Base-by-base conservation (phyloP, 352 stramenopile genomes). In the Phytophthora europaea region DNA sequence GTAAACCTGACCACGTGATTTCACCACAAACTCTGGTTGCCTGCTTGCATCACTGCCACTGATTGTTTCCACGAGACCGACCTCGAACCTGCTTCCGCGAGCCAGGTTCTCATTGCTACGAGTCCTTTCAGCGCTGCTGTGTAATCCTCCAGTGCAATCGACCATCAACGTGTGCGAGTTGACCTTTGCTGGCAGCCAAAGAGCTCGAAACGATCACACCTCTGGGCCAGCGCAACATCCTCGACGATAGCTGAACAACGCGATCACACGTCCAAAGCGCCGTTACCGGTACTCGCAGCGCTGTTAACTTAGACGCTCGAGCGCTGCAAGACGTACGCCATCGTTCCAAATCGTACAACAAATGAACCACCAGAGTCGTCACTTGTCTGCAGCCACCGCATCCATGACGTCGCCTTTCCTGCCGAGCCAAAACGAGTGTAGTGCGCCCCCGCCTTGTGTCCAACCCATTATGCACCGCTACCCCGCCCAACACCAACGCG, bases 401-500 rank as follows among this genome's bases (percentile, higher is more conserved):
- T 53, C 1, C 47, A 15, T 28, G 7, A 53, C 47, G 20, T 1
- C 20, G 23, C 12, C 50, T 38, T 8, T 22, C 50, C 50, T 57
- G 50, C 15, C 50, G 57, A 62, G 50, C 50, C 31, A 71, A 71
- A 62, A 57, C 40, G 22, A 67, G 8, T 22, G 59, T 36, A 16
- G 28, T 20, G 58, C 47, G 18, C 31, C 33, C 16, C 50, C 33
- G 48, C 10, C 54, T 52, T 40, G 22, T n/a, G 15, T 38, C 40
- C 23, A 61, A 56, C 23, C 50, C 12, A 51, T 18, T 22, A 66
- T 63, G 68, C 28, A 65, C 51, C 43, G 57, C 36, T 50, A 45
- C 28, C 40, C 47, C 62, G 28, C 36, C 60, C 52, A 69, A 74
- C 33, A 67, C 23, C 71, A 74, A 61, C 60, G 60, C 71, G 51